These are phyloP conservation scores for Bimuria novae-zelandiae DNA, from an alignment of 2,329 filamentous ascomycete species.

Conservation along the genomic window DNA sequence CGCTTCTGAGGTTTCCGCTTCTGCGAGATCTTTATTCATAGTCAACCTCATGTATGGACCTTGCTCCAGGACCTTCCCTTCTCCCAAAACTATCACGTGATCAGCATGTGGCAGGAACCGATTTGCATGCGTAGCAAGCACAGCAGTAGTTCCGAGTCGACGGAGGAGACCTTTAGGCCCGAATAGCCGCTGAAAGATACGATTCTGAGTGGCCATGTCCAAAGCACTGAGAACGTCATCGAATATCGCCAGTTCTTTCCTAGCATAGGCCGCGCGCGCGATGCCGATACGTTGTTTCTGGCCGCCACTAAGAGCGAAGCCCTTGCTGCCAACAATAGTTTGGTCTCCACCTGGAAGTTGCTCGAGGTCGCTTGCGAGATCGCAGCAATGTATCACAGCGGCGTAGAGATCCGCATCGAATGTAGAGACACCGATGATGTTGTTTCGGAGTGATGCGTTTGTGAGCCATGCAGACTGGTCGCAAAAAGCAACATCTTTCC, in stretches of 20 bases:
- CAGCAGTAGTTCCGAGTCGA: background rate
- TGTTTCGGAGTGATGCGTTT: slow-evolving; percentile 24
- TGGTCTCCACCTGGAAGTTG: slow-evolving; percentile 23
- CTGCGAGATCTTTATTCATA: background rate
- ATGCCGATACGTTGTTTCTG: slow-evolving; percentile 53
- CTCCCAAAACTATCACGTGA: background rate
- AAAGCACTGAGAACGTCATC: slow-evolving; percentile 55
- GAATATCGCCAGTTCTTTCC: slow-evolving; percentile 49
- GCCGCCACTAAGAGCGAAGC: slow-evolving; percentile 54
- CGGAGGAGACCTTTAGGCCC: background rate
- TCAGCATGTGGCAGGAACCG: slow-evolving; percentile 17
- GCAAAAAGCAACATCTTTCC: slow-evolving; percentile 25
- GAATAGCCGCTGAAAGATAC: slow-evolving; percentile 5
- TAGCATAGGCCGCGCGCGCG: slow-evolving; percentile 54
- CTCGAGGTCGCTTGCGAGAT: slow-evolving; percentile 19
- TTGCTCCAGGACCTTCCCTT: background rate
- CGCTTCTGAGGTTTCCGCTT: background rate
- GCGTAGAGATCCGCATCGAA: slow-evolving; percentile 32
- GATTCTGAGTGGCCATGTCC: slow-evolving; percentile 30
- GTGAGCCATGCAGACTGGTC: slow-evolving; percentile 31
- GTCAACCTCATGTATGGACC: background rate
- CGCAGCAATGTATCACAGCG: slow-evolving; percentile 25
- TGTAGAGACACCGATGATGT: slow-evolving; percentile 20
- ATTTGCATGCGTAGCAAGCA: background rate
- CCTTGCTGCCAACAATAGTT: slow-evolving; percentile 54